Evolutionary conservation across 2,329 filamentous ascomycete species (phyloP), one percentile per base, ranked within the genome.

Genomic region (Aspergillus tubingensis): DNA sequence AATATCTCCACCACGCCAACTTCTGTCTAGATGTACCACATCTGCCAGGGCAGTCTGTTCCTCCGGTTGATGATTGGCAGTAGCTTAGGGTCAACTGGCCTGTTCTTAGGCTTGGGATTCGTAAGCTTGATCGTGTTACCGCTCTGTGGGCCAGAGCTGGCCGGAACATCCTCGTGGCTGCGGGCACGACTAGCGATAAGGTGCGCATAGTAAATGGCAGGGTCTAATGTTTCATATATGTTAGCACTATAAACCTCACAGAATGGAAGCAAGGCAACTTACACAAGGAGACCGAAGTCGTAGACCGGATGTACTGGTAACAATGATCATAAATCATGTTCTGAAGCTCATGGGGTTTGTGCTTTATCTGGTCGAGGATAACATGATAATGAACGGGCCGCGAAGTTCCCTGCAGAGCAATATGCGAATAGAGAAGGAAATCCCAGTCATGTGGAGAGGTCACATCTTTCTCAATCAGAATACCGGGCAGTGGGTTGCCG

Each of bases 121-220:
- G 65, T 68, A 58, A 73, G 66, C 57, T 74, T 77, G 59, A 74
- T 72, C 17, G 73, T 70, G 2, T 73, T 68, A 5, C 79, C 78
- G 54, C 73, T 76, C 61, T 76, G 76, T 36, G 76, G 77, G 17
- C 77, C 77, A n/a, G 69, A 70, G 44, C 71, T 72, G 10, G 75
- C 70, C 15, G 75, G 67, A 8, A 79, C 71, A 63, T 83, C 80
- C 69, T 94, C 88, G 65, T 99, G 95, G 3, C 87, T 82, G 57
- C 88, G 87, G 19, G 91, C 92, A 53, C 95, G 91, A 60, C 87
- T 86, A 8, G 92, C 89, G 36, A 93, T 92, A 64, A 99, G 78
- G 76, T 99, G 95, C 0, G 96, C 92, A 68, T 99, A 99, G 82
- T 99, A 99, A 0, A 98, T 89, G 0, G 95, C 92, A 0, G 95